Percentiles rank a stretch among this genome's conserved stretches.
Conservation (phyloP, 495 filamentous ascomycete species). For the Aspergillus panamensis region DNA sequence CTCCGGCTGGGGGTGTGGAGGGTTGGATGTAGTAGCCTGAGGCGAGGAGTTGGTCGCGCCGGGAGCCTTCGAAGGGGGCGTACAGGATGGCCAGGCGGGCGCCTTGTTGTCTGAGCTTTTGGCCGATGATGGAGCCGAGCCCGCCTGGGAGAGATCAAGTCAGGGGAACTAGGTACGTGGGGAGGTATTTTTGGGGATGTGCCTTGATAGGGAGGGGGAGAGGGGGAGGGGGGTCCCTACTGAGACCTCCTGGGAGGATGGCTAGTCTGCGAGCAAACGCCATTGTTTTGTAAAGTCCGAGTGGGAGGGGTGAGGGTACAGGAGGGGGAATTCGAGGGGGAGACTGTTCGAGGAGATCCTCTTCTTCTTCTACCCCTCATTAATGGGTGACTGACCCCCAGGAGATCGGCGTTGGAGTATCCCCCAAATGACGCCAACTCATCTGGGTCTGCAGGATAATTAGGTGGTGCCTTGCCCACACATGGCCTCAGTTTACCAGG, state of each 20-base stretch:
- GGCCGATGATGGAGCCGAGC: conserved; percentile 38
- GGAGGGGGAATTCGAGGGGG: neutral
- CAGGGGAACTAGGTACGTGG: no score
- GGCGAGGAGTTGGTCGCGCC: conserved; percentile 35
- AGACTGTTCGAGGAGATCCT: neutral
- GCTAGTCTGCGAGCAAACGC: conserved; percentile 35
- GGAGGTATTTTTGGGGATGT: neutral
- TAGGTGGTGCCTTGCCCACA: no score
- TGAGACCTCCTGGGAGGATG: conserved; percentile 39
- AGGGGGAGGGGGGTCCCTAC: conserved; percentile 22
- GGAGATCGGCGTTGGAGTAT: no score
- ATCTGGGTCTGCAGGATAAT: neutral
- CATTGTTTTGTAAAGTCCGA: conserved; percentile 26
- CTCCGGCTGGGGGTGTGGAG: neutral
- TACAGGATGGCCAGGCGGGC: conserved; percentile 40
- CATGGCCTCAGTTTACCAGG: no score
- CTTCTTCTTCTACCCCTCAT: neutral
- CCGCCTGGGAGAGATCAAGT: conserved; percentile 27
- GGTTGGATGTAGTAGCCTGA: conserved; percentile 22
- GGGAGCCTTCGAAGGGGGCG: conserved; percentile 38
- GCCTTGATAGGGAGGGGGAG: neutral
- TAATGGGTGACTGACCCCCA: neutral
- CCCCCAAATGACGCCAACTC: neutral
- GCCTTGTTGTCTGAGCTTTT: conserved; percentile 36
- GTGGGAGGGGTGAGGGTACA: neutral